Evolutionary conservation across 1,284 basidiomycete species (phyloP), one percentile per base, ranked within the genome.

Genomic region (Stereum hirsutum): DNA sequence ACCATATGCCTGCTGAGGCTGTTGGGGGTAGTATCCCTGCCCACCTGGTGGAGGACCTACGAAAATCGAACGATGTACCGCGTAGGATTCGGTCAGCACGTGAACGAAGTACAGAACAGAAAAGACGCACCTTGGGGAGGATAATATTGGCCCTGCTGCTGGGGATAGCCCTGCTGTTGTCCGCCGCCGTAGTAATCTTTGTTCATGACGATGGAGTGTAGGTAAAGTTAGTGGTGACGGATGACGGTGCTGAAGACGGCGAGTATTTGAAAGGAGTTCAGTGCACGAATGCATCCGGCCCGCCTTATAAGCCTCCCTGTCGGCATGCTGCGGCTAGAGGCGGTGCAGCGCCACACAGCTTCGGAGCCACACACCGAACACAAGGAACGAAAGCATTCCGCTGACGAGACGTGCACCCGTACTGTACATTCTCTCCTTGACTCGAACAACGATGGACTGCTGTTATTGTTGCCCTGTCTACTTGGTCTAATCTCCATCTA

Each of bases 11-110:
- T 82, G 78, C 47, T 74, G 78, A 12, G 85, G 85, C 60, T 79
- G 75, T 58, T 85, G 82, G 44, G 85, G 85, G 55, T 87, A 86
- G 59, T 86, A 86, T 39, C 79, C 80, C 52, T 78, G 76, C n/a
- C 67, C 68, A 25, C 65, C 74, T 23, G 75, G 74, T n/a, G n/a
- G n/a, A 32, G 74, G 70, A 27, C 77, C 78, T 78, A 56, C 32
- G 43, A 46, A 44, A 15, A 45, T 31, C 10, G 26, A 15, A 15
- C 7, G 8, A 30, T 32, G 37, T 28, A 15, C n/a, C n/a, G n/a
- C n/a, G n/a, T n/a, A 23, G 6, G 12, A 30, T n/a, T 25, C 21
- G 12, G 15, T 25, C 21, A 25, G 10, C 20, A 35, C 15, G 15
- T 8, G n/a, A 25, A 21, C 12, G 14, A 10, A 10, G 24, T 23